Base-by-base conservation (phyloP, 495 filamentous ascomycete species). In the Penicillium tannophilum region DNA sequence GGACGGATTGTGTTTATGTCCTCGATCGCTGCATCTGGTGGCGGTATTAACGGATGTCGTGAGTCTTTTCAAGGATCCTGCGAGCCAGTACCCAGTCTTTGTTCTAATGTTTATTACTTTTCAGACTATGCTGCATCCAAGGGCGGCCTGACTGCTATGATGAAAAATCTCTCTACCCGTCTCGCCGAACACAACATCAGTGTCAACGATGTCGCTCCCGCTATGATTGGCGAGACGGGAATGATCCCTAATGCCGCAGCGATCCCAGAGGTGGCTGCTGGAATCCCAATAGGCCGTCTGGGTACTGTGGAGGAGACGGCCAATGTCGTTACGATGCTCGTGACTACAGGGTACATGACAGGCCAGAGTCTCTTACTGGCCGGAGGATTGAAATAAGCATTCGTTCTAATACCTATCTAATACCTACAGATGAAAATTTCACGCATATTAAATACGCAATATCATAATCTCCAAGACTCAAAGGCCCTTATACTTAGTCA, bases 171-270 rank as follows among this genome's bases (percentile, higher is more conserved):
- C 20, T 79, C 85, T 11, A 80, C 73, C n/a, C 81, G 83, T 51
- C 76, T 88, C 26, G 86, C 84, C 9, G 75, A 79, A 60, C 76
- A 78, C 57, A 86, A 86, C 31, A 88, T 92, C 61, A 90, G 87
- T 23, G 85, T 89, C 41, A 91, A 92, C 53, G 88, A 88, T 64
- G 86, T 92, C 3, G 86, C 88, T 14, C 89, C 88, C 0, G 88
- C 87, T 10, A 85, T 91, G 84, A 90, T 91, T 58, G 84, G 85
- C 10, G 83, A 85, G 6, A 89, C 85, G 16, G 80, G 82, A 0
- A 86, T 88, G 84, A 79, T 88, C 52, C 86, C 86, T 3, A 82
- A 83, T 41, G 77, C 74, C 12, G 76, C 82, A 53, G 73, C 76
- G 19, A 79, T 83, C 10, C 77, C 82, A 2, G 82, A 83, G 16